These are phyloP conservation scores for Lentinula novae-zelandiae DNA, from an alignment of 1,284 basidiomycete genomes.

Conservation along the genomic window DNA sequence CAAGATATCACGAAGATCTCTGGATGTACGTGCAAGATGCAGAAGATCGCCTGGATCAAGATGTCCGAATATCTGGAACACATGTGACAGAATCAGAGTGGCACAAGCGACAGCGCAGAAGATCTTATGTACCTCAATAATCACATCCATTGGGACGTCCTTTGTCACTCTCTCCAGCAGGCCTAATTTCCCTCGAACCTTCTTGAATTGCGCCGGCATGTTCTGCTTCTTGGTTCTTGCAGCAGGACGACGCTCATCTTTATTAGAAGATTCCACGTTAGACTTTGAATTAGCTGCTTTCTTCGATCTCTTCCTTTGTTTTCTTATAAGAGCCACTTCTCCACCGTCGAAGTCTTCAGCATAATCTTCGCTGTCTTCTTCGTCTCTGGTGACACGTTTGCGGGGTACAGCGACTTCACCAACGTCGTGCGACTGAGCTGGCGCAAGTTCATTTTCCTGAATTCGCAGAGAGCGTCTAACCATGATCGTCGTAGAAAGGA, in stretches of 20 bases:
- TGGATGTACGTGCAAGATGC: conserved; percentile 22
- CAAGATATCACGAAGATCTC: conserved; percentile 21
- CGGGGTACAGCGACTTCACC: not conserved
- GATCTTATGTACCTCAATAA: conserved; percentile 4
- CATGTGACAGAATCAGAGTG: not conserved
- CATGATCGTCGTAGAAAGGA: not conserved
- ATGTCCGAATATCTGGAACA: conserved; percentile 22
- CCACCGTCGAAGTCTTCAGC: not conserved
- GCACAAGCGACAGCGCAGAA: not conserved
- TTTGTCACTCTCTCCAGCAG: conserved; percentile 3
- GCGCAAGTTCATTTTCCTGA: not conserved
- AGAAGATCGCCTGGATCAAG: conserved; percentile 26
- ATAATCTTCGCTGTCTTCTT: not conserved
- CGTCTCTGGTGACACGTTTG: not conserved
- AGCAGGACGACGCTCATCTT: not conserved
- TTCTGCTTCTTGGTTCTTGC: not conserved
- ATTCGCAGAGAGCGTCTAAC: not conserved
- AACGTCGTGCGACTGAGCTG: not conserved
- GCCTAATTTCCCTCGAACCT: conserved; percentile 7
- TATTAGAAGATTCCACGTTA: not conserved
- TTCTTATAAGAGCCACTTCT: not conserved
- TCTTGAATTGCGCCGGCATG: not conserved
- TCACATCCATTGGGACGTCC: conserved; percentile 9
- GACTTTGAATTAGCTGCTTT: not conserved
- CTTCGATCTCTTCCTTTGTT: not conserved